Percentiles rank a stretch among this genome's conserved stretches.
These are phyloP conservation scores for Syzygium grande DNA, from an alignment of 345 rosid species.

Conservation along the genomic window DNA sequence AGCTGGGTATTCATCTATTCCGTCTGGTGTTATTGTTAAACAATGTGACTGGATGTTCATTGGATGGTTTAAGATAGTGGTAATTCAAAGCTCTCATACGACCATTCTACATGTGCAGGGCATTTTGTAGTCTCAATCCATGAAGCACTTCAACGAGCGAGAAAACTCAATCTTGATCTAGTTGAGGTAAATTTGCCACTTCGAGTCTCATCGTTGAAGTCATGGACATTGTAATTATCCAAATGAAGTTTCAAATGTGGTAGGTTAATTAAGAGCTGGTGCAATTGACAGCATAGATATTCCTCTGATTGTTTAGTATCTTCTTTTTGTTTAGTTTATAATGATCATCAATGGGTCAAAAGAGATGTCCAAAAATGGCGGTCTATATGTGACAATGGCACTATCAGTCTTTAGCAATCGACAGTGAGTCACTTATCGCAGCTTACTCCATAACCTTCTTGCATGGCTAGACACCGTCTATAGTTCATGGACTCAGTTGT, in stretches of 20 bases:
- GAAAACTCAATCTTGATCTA: slow-evolving; percentile 35
- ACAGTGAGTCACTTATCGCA: neutral
- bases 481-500: neutral
- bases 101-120: slow-evolving; percentile 19
- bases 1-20: neutral
- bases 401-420: neutral
- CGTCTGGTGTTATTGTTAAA: neutral
- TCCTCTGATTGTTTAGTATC: neutral
- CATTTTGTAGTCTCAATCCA: slow-evolving; percentile 27
- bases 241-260: neutral
- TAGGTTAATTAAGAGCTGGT: neutral
- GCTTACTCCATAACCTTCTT: neutral
- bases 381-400: neutral
- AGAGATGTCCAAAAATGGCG: neutral
- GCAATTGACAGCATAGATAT: neutral
- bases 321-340: neutral
- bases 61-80: neutral
- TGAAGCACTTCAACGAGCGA: slow-evolving; percentile 40
- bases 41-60: neutral
- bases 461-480: neutral
- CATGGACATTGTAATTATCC: neutral
- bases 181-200: slow-evolving; percentile 37
- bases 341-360: neutral
- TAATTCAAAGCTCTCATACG: neutral
- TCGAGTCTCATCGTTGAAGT: neutral